phyloP scores from a whole-genome alignment of 129 eudicot species.

The Heracleum sosnowskyi region DNA sequence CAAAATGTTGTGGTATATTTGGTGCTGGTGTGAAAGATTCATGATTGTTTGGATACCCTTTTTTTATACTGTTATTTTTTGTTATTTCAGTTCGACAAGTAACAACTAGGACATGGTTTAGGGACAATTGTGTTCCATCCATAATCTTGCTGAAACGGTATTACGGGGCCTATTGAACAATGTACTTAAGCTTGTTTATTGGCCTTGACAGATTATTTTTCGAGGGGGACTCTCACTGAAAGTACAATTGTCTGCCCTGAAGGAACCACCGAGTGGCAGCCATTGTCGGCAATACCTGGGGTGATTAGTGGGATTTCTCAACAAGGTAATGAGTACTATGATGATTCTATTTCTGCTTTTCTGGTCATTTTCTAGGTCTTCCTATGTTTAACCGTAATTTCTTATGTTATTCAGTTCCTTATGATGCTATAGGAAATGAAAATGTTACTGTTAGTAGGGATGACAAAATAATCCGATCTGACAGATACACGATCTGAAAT shows the following conservation, averaged over 20 bases:
- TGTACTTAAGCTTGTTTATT: constrained; percentile 46
- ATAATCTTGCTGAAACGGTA: constrained; percentile 14
- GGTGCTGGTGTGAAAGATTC: background rate
- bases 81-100: constrained; percentile 33
- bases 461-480: no score
- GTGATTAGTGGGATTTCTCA: constrained; percentile 27
- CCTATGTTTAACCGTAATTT: no score
- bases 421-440: no score
- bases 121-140: constrained; percentile 24
- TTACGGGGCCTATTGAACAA: constrained; percentile 19
- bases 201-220: constrained; percentile 64
- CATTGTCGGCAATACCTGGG: constrained; percentile 55
- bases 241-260: constrained; percentile 81
- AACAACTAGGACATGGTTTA: constrained; percentile 28
- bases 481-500: no score
- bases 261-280: constrained; percentile 84
- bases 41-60: constrained; percentile 7
- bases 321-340: constrained; percentile 26
- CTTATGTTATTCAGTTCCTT: no score
- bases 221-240: constrained; percentile 55
- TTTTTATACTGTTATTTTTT: constrained; percentile 14
- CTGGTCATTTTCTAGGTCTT: background rate
- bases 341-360: constrained; percentile 5
- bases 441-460: no score
- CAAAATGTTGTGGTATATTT: background rate